A percentile compares a stretch with the other conserved stretches of the same genome.
Conservation (phyloP, 2,329 filamentous ascomycete species). For the Chaetothyriales sp. region DNA sequence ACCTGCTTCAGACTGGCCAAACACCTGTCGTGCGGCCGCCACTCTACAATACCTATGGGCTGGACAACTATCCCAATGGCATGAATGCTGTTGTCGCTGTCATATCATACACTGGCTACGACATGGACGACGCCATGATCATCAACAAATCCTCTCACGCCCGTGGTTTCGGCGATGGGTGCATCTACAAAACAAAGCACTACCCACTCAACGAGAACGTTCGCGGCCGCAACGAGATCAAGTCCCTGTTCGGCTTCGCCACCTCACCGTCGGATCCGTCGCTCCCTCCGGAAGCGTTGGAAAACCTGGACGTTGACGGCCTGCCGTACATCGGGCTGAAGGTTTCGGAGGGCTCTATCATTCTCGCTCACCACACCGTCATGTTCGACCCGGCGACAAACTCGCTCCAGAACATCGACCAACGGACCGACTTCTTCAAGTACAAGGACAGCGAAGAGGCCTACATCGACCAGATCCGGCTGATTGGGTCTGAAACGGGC, state of each 20-base stretch:
- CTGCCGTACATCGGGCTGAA: slow-evolving; percentile 65
- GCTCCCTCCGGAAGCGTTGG: slow-evolving; percentile 54
- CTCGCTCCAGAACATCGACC: slow-evolving; percentile 71
- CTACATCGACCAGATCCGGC: slow-evolving; percentile 81
- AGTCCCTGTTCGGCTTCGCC: slow-evolving; percentile 81
- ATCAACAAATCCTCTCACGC: slow-evolving; percentile 95
- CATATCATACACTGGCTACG: slow-evolving; percentile 96
- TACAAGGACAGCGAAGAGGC: slow-evolving; percentile 86
- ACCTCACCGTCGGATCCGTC: slow-evolving; percentile 22
- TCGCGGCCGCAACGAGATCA: slow-evolving; percentile 51
- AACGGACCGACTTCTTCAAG: slow-evolving; percentile 71
- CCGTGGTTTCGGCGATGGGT: slow-evolving; percentile 85
- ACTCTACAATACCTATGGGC: slow-evolving; percentile 85
- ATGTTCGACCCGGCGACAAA: slow-evolving; percentile 55
- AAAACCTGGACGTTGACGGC: slow-evolving; percentile 72
- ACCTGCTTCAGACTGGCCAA: slow-evolving; percentile 86
- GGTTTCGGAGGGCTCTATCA: slow-evolving; percentile 64
- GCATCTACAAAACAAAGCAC: slow-evolving; percentile 96
- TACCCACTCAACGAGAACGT: slow-evolving; percentile 64
- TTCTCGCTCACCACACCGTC: slow-evolving; percentile 83
- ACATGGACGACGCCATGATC: slow-evolving; percentile 99
- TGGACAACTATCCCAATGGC: slow-evolving; percentile 96
- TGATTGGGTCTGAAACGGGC: slow-evolving; percentile 74
- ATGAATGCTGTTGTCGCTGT: slow-evolving; percentile 92
- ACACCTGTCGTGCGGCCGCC: slow-evolving; percentile 85